These are phyloP conservation scores for Sanguinoderma infundibulare DNA, from an alignment of 1,284 basidiomycete genomes.

Conservation along the genomic window DNA sequence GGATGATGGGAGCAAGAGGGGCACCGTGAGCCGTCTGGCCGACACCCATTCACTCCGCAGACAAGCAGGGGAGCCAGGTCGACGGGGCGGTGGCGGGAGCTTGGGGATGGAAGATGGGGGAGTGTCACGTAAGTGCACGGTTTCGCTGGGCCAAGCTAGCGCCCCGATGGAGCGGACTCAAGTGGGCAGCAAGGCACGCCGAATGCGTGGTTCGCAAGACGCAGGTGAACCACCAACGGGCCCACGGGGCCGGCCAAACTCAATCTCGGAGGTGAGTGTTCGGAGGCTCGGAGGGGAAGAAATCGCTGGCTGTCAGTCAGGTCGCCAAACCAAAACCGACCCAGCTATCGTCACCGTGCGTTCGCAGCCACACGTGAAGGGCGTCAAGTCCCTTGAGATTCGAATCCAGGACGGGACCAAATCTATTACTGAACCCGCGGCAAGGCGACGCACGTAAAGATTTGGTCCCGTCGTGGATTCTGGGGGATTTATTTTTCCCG, in stretches of 20 bases:
- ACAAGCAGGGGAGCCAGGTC: background rate
- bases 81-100: background rate
- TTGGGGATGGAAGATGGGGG: background rate
- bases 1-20: background rate
- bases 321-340: background rate
- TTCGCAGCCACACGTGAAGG: background rate
- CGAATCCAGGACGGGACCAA: too few species aligned
- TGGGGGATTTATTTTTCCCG: conserved; percentile 8
- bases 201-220: background rate
- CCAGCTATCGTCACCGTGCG: conserved; percentile 6
- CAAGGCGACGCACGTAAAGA: too few species aligned
- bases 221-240: background rate
- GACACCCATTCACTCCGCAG: background rate
- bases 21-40: conserved; percentile 3
- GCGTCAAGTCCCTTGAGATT: too few species aligned
- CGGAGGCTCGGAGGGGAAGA: background rate
- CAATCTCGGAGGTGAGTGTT: conserved; percentile 12
- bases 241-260: conserved; percentile 14
- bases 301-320: background rate
- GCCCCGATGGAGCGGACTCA: background rate
- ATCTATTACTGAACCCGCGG: too few species aligned
- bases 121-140: conserved; percentile 2
- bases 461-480: background rate
- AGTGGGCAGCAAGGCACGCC: too few species aligned
- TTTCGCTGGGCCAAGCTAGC: background rate